Evolutionary conservation across 345 rosid genomes (phyloP), one percentile per base, ranked within the genome.

Genomic region (Eucalyptus pauciflora): DNA sequence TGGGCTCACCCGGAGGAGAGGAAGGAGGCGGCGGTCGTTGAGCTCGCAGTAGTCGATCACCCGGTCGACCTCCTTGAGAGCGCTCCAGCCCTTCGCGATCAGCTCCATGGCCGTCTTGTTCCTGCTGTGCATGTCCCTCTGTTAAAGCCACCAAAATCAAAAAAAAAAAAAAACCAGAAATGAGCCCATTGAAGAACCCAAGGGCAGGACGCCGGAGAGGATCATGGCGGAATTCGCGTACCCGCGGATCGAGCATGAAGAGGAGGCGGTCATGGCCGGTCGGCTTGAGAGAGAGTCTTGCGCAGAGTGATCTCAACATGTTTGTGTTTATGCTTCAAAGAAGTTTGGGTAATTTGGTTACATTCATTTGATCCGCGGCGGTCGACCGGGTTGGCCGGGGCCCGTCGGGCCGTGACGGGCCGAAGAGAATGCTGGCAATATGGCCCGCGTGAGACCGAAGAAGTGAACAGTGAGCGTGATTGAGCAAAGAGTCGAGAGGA

Each of bases 21-120:
- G 99, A 87, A 96, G 92, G 85, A 97, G 98, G 50, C 99, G 98
- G n/a, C 91, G 92, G 90, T 97, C 99, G 86, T 96, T 46, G 48
- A 46, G 48, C 48, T 46, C 10, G 48, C 48, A 46, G 48, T 46
- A 46, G 48, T 46, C 48, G 48, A 46, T 46, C 48, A 46, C 10
- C 48, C 48, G 9, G 48, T 46, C 48, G 48, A 46, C 48, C 48
- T 46, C 48, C 48, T 46, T 46, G 48, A 46, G 48, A 46, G 48
- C 48, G 10, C 48, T 46, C 48, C 48, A 46, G 48, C 48, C 48
- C 48, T 46, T 46, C 10, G 48, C 48, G 10, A 46, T 46, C 48
- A 46, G 48, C 48, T 46, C 48, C 48, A 46, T 46, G 10, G 48
- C 48, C 48, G 48, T 46, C 48, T 46, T 46, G 10, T 46, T 46